A percentile compares a stretch with the other conserved stretches of the same genome.
These are phyloP conservation scores for Lactuca sativa DNA, from an alignment of 129 eudicot genomes.

Conservation along the genomic window DNA sequence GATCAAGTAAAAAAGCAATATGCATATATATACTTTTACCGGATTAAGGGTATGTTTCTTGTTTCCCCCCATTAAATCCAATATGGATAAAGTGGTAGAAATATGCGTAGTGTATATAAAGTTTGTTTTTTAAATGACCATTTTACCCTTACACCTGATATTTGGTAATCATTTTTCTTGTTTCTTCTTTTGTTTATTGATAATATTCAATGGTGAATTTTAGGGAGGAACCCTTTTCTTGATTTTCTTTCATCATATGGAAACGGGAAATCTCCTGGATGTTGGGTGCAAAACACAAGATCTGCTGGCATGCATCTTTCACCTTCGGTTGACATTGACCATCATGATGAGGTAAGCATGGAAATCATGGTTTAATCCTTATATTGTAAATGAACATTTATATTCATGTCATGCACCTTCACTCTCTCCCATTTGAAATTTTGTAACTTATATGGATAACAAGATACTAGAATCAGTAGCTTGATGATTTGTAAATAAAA, in stretches of 20 bases:
- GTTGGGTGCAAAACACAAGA: constrained; percentile 37
- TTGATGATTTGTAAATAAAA: no score
- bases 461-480: no score
- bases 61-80: no score
- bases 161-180: not conserved
- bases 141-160: not conserved
- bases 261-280: constrained; percentile 46
- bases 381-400: not conserved
- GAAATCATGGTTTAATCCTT: not conserved
- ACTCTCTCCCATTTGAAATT: not conserved
- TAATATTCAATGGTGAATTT: constrained; percentile 16
- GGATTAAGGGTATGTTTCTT: no score
- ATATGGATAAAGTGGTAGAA: no score
- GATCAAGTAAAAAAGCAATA: no score
- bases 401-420: constrained; percentile 10
- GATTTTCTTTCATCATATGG: constrained; percentile 48
- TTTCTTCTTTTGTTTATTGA: not conserved
- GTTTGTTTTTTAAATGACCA: no score
- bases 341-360: constrained; percentile 54
- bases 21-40: no score
- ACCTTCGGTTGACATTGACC: constrained; percentile 42
- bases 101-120: no score
- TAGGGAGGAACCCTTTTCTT: constrained; percentile 54
- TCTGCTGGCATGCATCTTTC: constrained; percentile 54
- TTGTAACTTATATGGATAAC: not conserved